Percentiles rank a stretch among this genome's conserved stretches.
phyloP scores from a whole-genome alignment of 371 early-diverging fungal genomes.

The Chytridiales sp. region DNA sequence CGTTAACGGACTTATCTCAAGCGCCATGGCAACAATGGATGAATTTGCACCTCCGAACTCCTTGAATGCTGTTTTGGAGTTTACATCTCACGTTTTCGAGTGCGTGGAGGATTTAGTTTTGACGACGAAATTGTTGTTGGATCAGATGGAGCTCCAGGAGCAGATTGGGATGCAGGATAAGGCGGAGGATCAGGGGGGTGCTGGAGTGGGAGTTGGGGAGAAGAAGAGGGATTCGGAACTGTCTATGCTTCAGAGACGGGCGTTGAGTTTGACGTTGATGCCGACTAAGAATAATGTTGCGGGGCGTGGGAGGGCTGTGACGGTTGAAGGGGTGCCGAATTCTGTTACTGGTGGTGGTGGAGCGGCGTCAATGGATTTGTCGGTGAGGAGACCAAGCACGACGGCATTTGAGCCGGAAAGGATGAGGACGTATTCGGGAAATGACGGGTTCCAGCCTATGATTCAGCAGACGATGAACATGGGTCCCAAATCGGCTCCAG shows the following conservation, averaged over 20 bases:
- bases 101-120: constrained; percentile 41
- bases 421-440: no score
- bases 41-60: constrained; percentile 42
- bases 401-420: no score
- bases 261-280: constrained; percentile 32
- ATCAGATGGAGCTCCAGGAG: constrained; percentile 33
- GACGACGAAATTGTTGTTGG: constrained; percentile 40
- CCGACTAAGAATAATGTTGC: constrained; percentile 6
- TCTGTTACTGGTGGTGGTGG: no score
- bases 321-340: no score
- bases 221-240: constrained; percentile 26
- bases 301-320: no score
- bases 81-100: constrained; percentile 34
- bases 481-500: constrained; percentile 1
- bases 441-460: neutral
- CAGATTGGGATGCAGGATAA: constrained; percentile 26
- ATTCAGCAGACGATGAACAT: neutral
- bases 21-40: constrained; percentile 36
- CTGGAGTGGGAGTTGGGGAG: neutral
- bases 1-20: constrained; percentile 43
- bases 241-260: constrained; percentile 30
- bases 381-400: no score
- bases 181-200: constrained; percentile 23
- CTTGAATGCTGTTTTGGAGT: constrained; percentile 23
- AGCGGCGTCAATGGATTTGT: no score